Evolutionary conservation across 768 basidiomycete species (phyloP), one percentile per base, ranked within the genome.

Genomic region (Mycena polygramma): DNA sequence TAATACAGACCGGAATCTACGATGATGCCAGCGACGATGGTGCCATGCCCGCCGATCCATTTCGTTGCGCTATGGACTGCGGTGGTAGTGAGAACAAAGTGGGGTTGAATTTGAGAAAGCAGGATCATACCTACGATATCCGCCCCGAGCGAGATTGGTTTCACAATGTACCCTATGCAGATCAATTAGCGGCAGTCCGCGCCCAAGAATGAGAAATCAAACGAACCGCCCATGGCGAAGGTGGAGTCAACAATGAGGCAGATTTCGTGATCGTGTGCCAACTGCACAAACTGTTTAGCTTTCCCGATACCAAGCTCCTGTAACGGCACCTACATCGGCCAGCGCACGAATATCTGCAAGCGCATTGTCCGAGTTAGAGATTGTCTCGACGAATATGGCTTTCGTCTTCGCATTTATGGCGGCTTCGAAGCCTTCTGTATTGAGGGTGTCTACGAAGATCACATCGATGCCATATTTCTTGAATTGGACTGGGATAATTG

Each of bases 211-310:
- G 6, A 30, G 30, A 41, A 4, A 7, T 41, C 30, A 30, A 6
- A 41, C 70, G 8, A 13, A 87, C 85, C 91, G 74, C 91, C 91
- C 80, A 90, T 89, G 51, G 90, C 92, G 70, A 92, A 92, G 8
- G 91, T 94, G 74, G 92, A 93, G 75, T 94, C 93, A 0, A 94
- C 93, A 55, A 95, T 89, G 53, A 95, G 82, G 1, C 93, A 93
- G n/a, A 95, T 90, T 1, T 86, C 85, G 75, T 91, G 84, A 36
- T 87, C 84, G 74, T 93, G 93, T 1, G 94, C 94, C 43, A 93
- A 79, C 89, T 91, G 63, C 15, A 45, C 0, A 35, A n/a, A 41
- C 15, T 10, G 8, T 30, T 17, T n/a, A 35, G 14, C 15, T 49
- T 26, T 14, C 9, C 10, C 4, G 30, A 35, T 19, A 36, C 26